Base-by-base conservation (phyloP, 352 stramenopile species). In the Thalassiosira hispida region DNA sequence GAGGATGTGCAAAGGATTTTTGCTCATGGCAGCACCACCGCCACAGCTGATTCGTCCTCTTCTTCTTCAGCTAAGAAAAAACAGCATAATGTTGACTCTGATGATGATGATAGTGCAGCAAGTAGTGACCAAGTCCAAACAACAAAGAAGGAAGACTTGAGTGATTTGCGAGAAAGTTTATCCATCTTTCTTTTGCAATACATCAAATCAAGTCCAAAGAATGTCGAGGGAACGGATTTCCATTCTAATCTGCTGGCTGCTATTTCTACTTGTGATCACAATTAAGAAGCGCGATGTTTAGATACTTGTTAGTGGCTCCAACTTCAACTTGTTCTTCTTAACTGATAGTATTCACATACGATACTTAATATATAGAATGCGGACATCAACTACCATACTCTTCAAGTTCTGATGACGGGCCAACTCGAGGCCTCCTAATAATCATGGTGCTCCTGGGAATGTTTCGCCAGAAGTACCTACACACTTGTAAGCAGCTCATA, bases 131-230 rank as follows among this genome's bases (percentile, higher is more conserved):
- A 66, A 59, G 33, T 9, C n/a, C 51, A 62, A 40, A 38, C 64
- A 51, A 68, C 77, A 35, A 79, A 80, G 44, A 77, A 80, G 38
- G 77, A 84, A 68, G 77, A 84, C 64, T 57, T 84, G 44, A 64
- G 56, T 46, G 82, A 75, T 31, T 73, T 92, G 14, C 47, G 73
- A 46, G 83, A 88, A 51, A 90, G 78, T 44, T 69, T 94, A 35
- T 82, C 84, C 12, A 38, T 92, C 0, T 94, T 94, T 63, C 83
- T 94, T n/a, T 40, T 94, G 40, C 85, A 92, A 62, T 89, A 87
- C 23, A 59, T 94, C 14, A 91, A 93, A 68, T 64, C 66, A 35
- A 93, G 81, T 46, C 89, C 89, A 35, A 92, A 93, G 57, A 92
- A 94, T 74, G 68, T 84, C 25, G 85, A 89, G 52, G 87, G 81